Percentiles rank a stretch among this genome's conserved stretches.
Conservation (phyloP, 352 stramenopile species). For the Phytophthora chlamydospora region DNA sequence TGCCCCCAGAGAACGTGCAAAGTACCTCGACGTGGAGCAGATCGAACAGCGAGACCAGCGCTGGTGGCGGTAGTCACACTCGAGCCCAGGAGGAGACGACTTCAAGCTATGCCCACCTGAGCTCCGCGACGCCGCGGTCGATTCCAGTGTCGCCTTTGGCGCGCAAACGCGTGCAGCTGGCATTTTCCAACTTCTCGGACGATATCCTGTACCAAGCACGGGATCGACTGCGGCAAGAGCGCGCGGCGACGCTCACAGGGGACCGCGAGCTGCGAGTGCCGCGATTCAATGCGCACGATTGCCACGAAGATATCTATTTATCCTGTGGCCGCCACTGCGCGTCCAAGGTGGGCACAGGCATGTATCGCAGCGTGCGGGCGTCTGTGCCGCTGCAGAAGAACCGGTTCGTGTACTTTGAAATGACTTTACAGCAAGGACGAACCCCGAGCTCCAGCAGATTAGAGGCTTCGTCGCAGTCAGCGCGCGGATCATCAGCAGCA, state of each 20-base stretch:
- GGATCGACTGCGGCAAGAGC: constrained; percentile 77
- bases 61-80: constrained; percentile 17
- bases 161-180: constrained; percentile 72
- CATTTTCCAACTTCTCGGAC: constrained; percentile 85
- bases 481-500: constrained; percentile 10
- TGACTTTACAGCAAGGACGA: constrained; percentile 64
- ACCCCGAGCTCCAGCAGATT: constrained; percentile 28
- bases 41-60: constrained; percentile 23
- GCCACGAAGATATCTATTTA: constrained; percentile 87
- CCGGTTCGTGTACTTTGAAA: constrained; percentile 89
- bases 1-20: constrained; percentile 50
- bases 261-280: constrained; percentile 62
- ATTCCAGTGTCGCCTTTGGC: constrained; percentile 82
- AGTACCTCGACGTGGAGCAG: constrained; percentile 16
- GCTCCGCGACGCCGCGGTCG: constrained; percentile 75
- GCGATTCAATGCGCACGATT: constrained; percentile 82
- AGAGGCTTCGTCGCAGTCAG: constrained; percentile 20
- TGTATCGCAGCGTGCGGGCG: constrained; percentile 83
- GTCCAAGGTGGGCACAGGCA: constrained; percentile 70
- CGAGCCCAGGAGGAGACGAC: constrained; percentile 41
- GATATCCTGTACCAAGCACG: constrained; percentile 85
- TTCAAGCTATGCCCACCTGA: constrained; percentile 47
- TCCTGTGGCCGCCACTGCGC: constrained; percentile 84
- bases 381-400: constrained; percentile 66
- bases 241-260: constrained; percentile 71